Base-by-base conservation (phyloP, 1,284 basidiomycete species). In the Ustilago lituana region DNA sequence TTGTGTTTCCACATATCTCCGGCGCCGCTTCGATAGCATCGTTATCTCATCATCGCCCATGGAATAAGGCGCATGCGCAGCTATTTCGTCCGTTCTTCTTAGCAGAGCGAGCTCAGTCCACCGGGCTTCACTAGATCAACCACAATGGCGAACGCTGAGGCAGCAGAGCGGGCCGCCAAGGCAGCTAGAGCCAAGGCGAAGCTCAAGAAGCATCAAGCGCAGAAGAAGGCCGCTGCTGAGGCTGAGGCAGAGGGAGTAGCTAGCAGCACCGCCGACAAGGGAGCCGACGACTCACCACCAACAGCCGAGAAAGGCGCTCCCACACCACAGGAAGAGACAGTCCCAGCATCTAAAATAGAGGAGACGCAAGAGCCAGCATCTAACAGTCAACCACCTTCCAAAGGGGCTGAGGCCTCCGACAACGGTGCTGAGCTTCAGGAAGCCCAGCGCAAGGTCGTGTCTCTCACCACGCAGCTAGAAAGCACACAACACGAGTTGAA, bases 161-260 rank as follows among this genome's bases (percentile, higher is more conserved):
- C 67, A 26, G 64, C 59, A 3, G 69, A 67, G 53, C 49, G 73
- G 37, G 73, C 73, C 14, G 73, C 65, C 15, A 75, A 75, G 55
- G 73, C 73, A 32, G 73, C 73, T 32, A 43, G 73, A 10, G 73
- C 73, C 10, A 41, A 66, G 19, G 53, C 63, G 14, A 68, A 75
- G 47, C 50, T 75, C 50, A 75, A 75, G 33, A 75, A 75, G 59
- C 73, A 68, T 37, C 69, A 73, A 36, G 73, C 73, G 1, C 65
- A 72, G 51, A 72, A 72, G 57, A 65, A 65, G 32, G 69, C 68
- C 4, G 67, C 67, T 19, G 72, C 66, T 15, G 66, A 69, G 20
- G 67, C 66, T 2, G 53, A 51, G 17, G 61, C 64, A 11, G 52
- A 29, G 10, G 46, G 43, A 19, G 33, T 48, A 22, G 39, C 52